Conservation (phyloP, 129 eudicot genomes). For the Flaveria sonorensis region DNA sequence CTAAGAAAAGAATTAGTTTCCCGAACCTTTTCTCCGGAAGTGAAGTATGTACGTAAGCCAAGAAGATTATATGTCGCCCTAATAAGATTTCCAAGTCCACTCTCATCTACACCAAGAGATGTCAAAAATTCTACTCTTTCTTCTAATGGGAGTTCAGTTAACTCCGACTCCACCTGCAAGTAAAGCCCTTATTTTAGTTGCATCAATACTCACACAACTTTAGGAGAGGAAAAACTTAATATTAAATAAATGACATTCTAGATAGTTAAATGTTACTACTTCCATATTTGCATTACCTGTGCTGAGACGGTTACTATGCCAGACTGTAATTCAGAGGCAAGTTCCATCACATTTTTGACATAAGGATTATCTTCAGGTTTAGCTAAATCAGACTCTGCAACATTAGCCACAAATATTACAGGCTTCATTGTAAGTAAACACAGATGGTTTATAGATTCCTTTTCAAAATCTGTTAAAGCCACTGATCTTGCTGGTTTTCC, state of each 20-base stretch:
- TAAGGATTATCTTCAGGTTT: constrained; percentile 70
- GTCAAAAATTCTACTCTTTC: constrained; percentile 81
- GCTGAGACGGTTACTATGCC: constrained; percentile 94
- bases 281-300: constrained; percentile 53
- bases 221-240: not conserved
- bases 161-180: constrained; percentile 91
- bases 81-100: constrained; percentile 97
- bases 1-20: not conserved
- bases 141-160: constrained; percentile 85
- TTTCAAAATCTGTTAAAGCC: constrained; percentile 66
- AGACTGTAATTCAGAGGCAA: constrained; percentile 84
- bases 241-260: not conserved
- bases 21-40: constrained; percentile 90
- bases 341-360: constrained; percentile 77
- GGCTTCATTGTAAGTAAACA: constrained; percentile 99
- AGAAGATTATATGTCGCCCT: constrained; percentile 88
- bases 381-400: constrained; percentile 94
- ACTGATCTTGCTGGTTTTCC: constrained; percentile 99
- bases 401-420: constrained; percentile 85
- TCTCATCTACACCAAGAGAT: constrained; percentile 88
- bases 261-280: not conserved
- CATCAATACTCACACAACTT: constrained; percentile 13
- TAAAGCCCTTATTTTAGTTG: constrained; percentile 20
- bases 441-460: constrained; percentile 79
- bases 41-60: constrained; percentile 93